Conservation (phyloP, 176 grass and related monocot species). For the Areca catechu region DNA sequence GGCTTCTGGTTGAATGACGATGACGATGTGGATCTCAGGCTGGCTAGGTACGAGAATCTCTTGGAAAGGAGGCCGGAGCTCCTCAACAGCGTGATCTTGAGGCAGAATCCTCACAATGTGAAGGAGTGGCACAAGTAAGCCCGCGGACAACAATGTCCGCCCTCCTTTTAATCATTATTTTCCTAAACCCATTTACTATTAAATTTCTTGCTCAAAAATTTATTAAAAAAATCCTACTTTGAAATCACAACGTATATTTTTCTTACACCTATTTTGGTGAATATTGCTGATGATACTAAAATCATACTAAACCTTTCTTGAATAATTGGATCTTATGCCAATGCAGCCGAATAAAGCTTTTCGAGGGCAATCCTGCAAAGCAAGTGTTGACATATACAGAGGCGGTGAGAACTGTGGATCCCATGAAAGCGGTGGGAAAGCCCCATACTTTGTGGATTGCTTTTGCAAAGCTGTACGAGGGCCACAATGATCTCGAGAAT, state of each 20-base stretch:
- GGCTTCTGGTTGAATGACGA: conserved; percentile 72
- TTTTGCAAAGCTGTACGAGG: conserved; percentile 83
- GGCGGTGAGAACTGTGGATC: conserved; percentile 80
- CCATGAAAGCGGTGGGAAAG: conserved; percentile 80
- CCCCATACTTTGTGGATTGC: conserved; percentile 75
- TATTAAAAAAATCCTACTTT: no score
- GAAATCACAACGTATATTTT: no score
- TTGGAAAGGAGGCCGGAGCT: conserved; percentile 69
- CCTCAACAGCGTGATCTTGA: conserved; percentile 68
- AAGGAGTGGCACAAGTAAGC: conserved; percentile 78
- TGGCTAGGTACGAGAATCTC: conserved; percentile 58
- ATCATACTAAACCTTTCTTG: no score
- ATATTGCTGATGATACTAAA: no score
- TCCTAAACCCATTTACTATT: no score
- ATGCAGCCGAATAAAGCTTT: conserved; percentile 74
- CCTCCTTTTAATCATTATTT: no score
- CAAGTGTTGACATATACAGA: conserved; percentile 73
- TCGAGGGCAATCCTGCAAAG: conserved; percentile 55
- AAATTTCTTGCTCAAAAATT: no score
- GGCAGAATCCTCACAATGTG: conserved; percentile 84
- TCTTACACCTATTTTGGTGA: no score
- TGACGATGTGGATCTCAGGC: conserved; percentile 67
- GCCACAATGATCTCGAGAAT: conserved; percentile 61
- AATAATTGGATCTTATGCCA: background rate
- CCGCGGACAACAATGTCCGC: no score